Percentiles rank a stretch among this genome's conserved stretches.
These are phyloP conservation scores for Cercophora samala DNA, from an alignment of 495 filamentous ascomycete genomes.

Conservation along the genomic window DNA sequence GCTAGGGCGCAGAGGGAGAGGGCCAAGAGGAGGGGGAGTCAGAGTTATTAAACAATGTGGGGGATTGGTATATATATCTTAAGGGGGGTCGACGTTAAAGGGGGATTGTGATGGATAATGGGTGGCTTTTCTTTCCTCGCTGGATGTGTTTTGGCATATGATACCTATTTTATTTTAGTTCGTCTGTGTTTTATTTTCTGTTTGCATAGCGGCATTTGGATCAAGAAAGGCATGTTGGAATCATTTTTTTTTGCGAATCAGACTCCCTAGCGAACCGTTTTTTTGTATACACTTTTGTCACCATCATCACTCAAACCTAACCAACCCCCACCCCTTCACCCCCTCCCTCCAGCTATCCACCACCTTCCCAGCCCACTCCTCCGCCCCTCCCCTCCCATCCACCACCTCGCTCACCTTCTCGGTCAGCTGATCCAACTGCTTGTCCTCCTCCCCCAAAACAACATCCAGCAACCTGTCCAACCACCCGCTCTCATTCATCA, in stretches of 20 bases:
- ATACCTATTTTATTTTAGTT: constrained; percentile 4
- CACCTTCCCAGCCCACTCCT: constrained; percentile 43
- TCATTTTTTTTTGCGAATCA: background rate
- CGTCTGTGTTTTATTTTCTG: background rate
- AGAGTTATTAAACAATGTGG: background rate
- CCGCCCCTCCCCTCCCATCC: constrained; percentile 27
- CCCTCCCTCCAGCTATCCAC: constrained; percentile 44
- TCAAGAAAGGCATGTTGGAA: too few species aligned
- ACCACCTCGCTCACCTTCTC: constrained; percentile 29
- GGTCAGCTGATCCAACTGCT: constrained; percentile 19
- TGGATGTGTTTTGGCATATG: background rate
- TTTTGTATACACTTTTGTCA: background rate
- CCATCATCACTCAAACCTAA: constrained; percentile 29
- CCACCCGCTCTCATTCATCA: constrained; percentile 39
- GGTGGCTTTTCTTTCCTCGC: background rate
- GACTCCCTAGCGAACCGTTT: background rate
- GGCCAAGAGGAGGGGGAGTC: constrained; percentile 24
- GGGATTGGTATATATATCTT: too few species aligned
- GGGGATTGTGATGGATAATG: too few species aligned
- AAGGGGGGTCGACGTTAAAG: too few species aligned
- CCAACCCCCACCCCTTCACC: constrained; percentile 41
- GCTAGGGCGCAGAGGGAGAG: constrained; percentile 32
- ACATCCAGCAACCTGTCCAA: constrained; percentile 35
- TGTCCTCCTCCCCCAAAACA: constrained; percentile 19
- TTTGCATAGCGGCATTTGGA: background rate